Evolutionary conservation across 371 early-diverging fungal genomes (phyloP).

Genomic region (Blakeslea trispora): DNA sequence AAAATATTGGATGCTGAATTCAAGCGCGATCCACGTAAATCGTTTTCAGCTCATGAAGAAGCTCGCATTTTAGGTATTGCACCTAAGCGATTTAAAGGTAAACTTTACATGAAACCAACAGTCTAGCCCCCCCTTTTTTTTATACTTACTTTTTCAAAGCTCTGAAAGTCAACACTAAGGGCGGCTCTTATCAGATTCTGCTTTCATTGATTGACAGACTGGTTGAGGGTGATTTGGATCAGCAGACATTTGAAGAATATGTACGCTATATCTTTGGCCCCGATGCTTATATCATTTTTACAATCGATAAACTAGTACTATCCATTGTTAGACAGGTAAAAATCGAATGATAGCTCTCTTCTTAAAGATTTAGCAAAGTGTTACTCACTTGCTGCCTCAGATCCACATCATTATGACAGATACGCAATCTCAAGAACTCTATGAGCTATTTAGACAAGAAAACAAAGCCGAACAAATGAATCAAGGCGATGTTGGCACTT

Average conservation of each 20-base stretch:
- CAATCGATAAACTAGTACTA: conserved; percentile 71
- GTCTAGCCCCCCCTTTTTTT: no score
- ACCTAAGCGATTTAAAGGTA: conserved; percentile 35
- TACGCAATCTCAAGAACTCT: conserved; percentile 24
- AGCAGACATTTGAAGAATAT: conserved; percentile 86
- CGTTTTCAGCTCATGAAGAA: conserved; percentile 59
- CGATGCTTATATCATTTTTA: conserved; percentile 81
- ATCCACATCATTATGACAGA: conserved; percentile 30
- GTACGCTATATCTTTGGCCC: conserved; percentile 84
- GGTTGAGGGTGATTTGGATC: conserved; percentile 81
- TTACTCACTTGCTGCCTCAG: no score
- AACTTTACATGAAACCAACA: not conserved
- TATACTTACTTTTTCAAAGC: conserved; percentile 9
- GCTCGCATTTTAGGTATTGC: conserved; percentile 82
- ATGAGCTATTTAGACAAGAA: conserved; percentile 22
- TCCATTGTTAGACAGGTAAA: conserved; percentile 29
- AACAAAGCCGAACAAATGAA: conserved; percentile 19
- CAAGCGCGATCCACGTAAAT: conserved; percentile 56
- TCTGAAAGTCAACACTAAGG: conserved; percentile 24
- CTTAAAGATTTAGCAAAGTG: no score
- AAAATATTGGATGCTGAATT: conserved; percentile 70
- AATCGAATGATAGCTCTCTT: no score
- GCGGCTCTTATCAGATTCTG: conserved; percentile 72
- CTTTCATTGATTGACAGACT: conserved; percentile 71
- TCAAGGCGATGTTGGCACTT: conserved; percentile 46